Base-by-base conservation (phyloP, 129 eudicot species). In the Pittosporum tobira region DNA sequence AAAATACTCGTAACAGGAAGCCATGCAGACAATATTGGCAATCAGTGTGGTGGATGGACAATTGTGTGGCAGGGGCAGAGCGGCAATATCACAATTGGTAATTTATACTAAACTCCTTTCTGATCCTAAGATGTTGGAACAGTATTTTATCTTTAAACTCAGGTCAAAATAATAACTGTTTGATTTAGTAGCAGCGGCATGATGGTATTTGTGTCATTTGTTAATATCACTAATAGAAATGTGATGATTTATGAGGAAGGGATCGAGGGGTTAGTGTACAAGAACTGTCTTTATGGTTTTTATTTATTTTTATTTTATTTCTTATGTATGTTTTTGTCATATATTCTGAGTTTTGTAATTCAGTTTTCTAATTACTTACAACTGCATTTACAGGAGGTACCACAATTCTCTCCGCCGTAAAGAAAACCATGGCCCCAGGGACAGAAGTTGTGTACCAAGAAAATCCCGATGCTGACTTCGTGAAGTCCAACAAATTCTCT, bases 11-110 rank as follows among this genome's bases (percentile, higher is more conserved):
- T 87, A 26, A 84, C 95, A 5, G 91, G 95, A 8, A 68, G 71
- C 6, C 87, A 85, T 34, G 89, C 95, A 1, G 61, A 85, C 76
- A 73, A 81, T 45, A 65, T 85, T 24, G 95, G 95, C 30, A 51
- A 85, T 57, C 95, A 85, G 45, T 85, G 89, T 63, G 95, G 95
- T 29, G 95, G 95, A 47, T 86, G 95, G 95, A 86, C 95, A 1
- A 71, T 86, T 23, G 65, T 64, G 26, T 86, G 95, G 95, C 95
- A 82, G 51, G 95, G 95, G 18, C 67, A 64, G 37, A 71, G 72
- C 5, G 91, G 95, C 77, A 70, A 82, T 64, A 62, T 55, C 57
- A 82, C 91, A 10, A 44, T 52, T 30, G 95, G 95, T 85, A 81
- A 16, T 16, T 6, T 16, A 51, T 57, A 25, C 38, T 6, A 43